Base-by-base conservation (phyloP, 805 yeast species). In the Yarrowia sp. region DNA sequence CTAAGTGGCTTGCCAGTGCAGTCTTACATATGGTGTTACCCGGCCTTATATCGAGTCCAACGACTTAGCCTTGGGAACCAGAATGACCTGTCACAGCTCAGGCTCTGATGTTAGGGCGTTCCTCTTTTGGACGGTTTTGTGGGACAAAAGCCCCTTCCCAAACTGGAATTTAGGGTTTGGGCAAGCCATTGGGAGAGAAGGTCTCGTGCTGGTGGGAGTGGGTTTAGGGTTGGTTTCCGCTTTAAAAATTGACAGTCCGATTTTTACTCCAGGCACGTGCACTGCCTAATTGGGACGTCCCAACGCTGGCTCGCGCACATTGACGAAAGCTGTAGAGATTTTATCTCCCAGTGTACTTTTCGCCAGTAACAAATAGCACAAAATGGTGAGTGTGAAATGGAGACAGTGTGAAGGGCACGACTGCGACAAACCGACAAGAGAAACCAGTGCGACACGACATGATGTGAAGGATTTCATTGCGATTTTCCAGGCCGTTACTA, bases 361-460 rank as follows among this genome's bases (percentile, higher is more conserved):
- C 63, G 65, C 65, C 65, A 59, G 65, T 59, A 59, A 59, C 65
- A 59, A 45, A 59, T 59, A 59, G 52, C 65, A 59, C 65, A 59
- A 59, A 59, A 59, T 59, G 65, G 65, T 59, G 65, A 59, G 65
- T 59, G 49, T 56, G 52, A 19, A 43, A 58, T n/a, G 16, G 42
- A 3, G 65, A 16, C 65, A 45, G 65, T 35, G 65, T 59, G 65
- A 59, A 5, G 65, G 65, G n/a, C 65, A 59, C 50, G 26, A 41
- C 9, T 11, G 11, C 46, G 64, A 16, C 22, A 26, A 22, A 26
- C 61, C 40, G 41, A 48, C 8, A 53, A 32, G 36, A 19, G 32
- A 38, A 38, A 38, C 42, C 8, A 14, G 45, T 11, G 45, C 35
- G 45, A 38, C 45, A 11, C 40, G 15, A 53, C 8, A 19, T 9